phyloP scores from a whole-genome alignment of 352 stramenopile species.

The Phytophthora meadii region DNA sequence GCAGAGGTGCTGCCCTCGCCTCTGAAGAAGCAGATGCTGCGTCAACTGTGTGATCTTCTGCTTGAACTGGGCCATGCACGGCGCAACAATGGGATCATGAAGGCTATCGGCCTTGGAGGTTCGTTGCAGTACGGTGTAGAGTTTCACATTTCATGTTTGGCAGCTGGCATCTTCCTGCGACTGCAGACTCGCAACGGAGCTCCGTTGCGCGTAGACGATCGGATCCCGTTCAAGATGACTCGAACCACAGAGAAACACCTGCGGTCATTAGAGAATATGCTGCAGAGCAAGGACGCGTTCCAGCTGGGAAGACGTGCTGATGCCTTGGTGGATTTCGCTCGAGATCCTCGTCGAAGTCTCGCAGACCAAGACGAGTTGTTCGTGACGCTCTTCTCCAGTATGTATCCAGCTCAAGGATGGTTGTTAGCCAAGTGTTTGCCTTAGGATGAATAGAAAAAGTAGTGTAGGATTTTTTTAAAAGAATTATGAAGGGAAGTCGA shows the following conservation, averaged over 20 bases:
- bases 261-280: slow-evolving; percentile 68
- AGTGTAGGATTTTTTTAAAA: slow-evolving; percentile 18
- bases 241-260: slow-evolving; percentile 85
- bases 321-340: slow-evolving; percentile 72
- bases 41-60: slow-evolving; percentile 68
- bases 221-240: slow-evolving; percentile 82
- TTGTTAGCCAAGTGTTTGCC: slow-evolving; percentile 76
- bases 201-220: slow-evolving; percentile 73
- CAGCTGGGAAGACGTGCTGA: slow-evolving; percentile 78
- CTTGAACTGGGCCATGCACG: slow-evolving; percentile 70
- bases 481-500: slow-evolving; percentile 19
- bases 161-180: slow-evolving; percentile 77
- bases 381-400: slow-evolving; percentile 82
- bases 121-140: slow-evolving; percentile 79
- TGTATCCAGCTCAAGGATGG: slow-evolving; percentile 84
- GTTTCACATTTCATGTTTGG: slow-evolving; percentile 81
- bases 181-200: slow-evolving; percentile 79
- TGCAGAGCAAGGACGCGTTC: slow-evolving; percentile 84
- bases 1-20: slow-evolving; percentile 59
- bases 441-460: slow-evolving; percentile 29
- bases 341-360: slow-evolving; percentile 70
- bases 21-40: slow-evolving; percentile 84
- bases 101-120: slow-evolving; percentile 81
- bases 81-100: slow-evolving; percentile 86
- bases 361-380: slow-evolving; percentile 89